Evolutionary conservation across 805 yeast species (phyloP).

Genomic region (Brettanomyces nanus): DNA sequence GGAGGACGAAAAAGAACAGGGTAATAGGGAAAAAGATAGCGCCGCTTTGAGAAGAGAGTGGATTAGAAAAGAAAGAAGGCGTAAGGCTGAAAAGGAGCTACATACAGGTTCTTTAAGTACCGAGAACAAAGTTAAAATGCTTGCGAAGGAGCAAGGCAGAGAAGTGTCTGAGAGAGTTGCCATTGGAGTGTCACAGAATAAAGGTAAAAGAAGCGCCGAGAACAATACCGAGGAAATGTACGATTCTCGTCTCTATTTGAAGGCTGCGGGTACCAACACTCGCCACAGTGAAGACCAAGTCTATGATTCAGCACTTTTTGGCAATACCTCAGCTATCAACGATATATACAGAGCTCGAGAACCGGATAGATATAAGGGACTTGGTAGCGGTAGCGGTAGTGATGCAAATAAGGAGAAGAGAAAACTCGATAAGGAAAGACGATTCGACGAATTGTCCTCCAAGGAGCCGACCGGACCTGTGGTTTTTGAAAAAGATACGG

Average conservation of each 20-base stretch:
- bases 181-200: slow-evolving; percentile 31
- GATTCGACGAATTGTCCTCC: slow-evolving; percentile 1
- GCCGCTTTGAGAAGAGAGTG: slow-evolving; percentile 29
- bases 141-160: slow-evolving; percentile 39
- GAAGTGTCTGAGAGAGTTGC: slow-evolving; percentile 51
- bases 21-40: slow-evolving; percentile 9
- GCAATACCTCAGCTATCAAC: slow-evolving; percentile 41
- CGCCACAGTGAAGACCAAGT: slow-evolving; percentile 37
- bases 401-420: slow-evolving; percentile 11
- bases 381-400: slow-evolving; percentile 13
- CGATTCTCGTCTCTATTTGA: slow-evolving; percentile 51
- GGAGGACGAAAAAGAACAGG: slow-evolving; percentile 10
- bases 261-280: slow-evolving; percentile 32
- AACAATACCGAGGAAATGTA: slow-evolving; percentile 26
- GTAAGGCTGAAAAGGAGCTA: slow-evolving; percentile 40
- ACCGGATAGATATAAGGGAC: slow-evolving; percentile 7
- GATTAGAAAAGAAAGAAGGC: slow-evolving; percentile 35
- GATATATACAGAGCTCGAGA: slow-evolving; percentile 39
- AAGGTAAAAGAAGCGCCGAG: slow-evolving; percentile 5
- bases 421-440: slow-evolving; percentile 14
- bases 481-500: slow-evolving; percentile 17
- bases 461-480: slow-evolving; percentile 15
- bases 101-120: slow-evolving; percentile 36
- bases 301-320: slow-evolving; percentile 53
- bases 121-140: slow-evolving; percentile 31